Base-by-base conservation (phyloP, 1,284 basidiomycete species). In the Tilletia caries region DNA sequence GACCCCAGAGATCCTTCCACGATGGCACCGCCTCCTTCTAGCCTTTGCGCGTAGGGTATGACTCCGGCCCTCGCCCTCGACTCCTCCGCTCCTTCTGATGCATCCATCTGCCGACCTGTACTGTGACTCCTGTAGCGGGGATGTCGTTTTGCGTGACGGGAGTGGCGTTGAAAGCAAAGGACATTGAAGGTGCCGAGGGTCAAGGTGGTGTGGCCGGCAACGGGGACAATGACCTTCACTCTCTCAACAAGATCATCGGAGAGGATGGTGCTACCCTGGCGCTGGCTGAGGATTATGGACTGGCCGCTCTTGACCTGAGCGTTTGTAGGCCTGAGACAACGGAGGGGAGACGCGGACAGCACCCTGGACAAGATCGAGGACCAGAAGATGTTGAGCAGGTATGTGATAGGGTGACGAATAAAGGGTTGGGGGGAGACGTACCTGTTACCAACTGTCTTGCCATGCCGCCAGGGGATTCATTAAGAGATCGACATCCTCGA, bases 1-100 rank as follows among this genome's bases (percentile, higher is more conserved):
- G 70, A 15, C 79, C 79, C 79, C 79, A 80, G 33, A 80, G 73
- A 20, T 75, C 66, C 12, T 70, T 68, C 79, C 79, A 80, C 37
- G 73, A 1, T 69, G 67, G 1, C 32, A 68, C 67, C 25, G 66
- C 67, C n/a, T 71, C 44, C n/a, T n/a, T n/a, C n/a, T n/a, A n/a
- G n/a, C n/a, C n/a, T n/a, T n/a, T n/a, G n/a, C n/a, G n/a, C n/a
- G 74, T 71, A 29, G 73, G 70, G 27, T 70, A 66, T 60, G 72
- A n/a, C n/a, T n/a, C 69, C 15, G 71, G 8, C 74, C 20, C 74
- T 34, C 68, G 67, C n/a, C n/a, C n/a, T n/a, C n/a, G n/a, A 18
- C 75, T 72, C 77, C 78, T 79, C 13, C 71, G 67, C 8, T 73
- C 71, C 67, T 80, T 80, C 29, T 73, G 70, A 43, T 73, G 67